A percentile compares a stretch with the other conserved stretches of the same genome.
These are phyloP conservation scores for Emericellopsis terricola DNA, from an alignment of 495 filamentous ascomycete species.

Conservation along the genomic window DNA sequence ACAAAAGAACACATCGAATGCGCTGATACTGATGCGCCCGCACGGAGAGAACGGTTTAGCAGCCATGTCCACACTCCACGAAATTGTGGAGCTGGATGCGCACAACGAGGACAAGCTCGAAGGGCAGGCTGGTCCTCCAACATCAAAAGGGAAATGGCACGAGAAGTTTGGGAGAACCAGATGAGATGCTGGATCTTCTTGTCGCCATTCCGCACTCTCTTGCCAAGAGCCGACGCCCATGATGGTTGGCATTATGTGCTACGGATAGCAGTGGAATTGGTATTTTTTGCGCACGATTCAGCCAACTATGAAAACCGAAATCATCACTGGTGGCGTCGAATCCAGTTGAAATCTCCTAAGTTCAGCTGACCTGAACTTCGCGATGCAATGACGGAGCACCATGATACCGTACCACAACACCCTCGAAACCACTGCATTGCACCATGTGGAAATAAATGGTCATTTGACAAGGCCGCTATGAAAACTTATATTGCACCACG, in stretches of 20 bases:
- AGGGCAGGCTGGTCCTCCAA: conserved; percentile 3
- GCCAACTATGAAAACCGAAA: too few relatives aligned
- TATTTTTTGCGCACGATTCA: too few relatives aligned
- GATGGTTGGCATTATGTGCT: not conserved
- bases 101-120: conserved; percentile 12
- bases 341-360: not conserved
- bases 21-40: conserved; percentile 51
- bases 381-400: too few relatives aligned
- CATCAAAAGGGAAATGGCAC: conserved; percentile 61
- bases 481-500: too few relatives aligned
- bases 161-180: conserved; percentile 51
- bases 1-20: conserved; percentile 85
- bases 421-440: too few relatives aligned
- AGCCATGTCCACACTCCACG: conserved; percentile 45
- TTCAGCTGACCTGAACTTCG: too few relatives aligned
- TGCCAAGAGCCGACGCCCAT: too few relatives aligned
- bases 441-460: too few relatives aligned
- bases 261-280: not conserved
- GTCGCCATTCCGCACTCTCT: not conserved
- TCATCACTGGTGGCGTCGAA: not conserved
- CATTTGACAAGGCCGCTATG: too few relatives aligned
- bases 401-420: too few relatives aligned
- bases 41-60: conserved; percentile 23
- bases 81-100: conserved; percentile 14
- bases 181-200: conserved; percentile 4